phyloP scores from a whole-genome alignment of 148 eudicot species.

The Cornus controversa region DNA sequence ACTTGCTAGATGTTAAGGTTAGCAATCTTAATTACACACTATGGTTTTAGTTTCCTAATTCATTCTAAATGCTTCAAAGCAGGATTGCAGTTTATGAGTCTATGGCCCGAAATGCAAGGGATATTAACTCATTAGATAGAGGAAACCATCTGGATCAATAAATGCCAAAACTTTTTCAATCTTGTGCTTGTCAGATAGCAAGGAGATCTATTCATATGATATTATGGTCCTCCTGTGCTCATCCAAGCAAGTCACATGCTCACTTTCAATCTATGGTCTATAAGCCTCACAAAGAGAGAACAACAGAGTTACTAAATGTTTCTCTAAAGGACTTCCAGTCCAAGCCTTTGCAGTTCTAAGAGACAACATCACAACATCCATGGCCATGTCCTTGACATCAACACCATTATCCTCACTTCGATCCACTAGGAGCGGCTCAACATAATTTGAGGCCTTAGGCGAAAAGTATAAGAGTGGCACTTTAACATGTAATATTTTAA shows the following conservation, averaged over 20 bases:
- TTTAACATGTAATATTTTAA: too few relatives aligned
- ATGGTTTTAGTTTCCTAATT: too few relatives aligned
- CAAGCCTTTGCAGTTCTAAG: conserved; percentile 80
- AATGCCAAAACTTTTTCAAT: conserved; percentile 36
- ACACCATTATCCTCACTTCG: conserved; percentile 14
- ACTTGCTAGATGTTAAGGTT: neutral
- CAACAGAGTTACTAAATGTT: conserved; percentile 55
- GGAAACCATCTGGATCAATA: conserved; percentile 94
- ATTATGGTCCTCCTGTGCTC: conserved; percentile 45
- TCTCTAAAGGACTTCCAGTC: conserved; percentile 57
- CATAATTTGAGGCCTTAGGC: too few relatives aligned
- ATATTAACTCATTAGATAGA: conserved; percentile 87
- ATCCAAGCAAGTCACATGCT: conserved; percentile 71
- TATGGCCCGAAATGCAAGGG: conserved; percentile 70
- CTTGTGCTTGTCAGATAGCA: conserved; percentile 34
- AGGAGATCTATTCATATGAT: conserved; percentile 37
- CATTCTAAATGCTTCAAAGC: neutral
- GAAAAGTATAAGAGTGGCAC: too few relatives aligned
- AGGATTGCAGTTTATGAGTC: conserved; percentile 39
- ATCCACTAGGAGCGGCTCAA: too few relatives aligned
- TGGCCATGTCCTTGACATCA: conserved; percentile 62
- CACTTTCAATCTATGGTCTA: conserved; percentile 67
- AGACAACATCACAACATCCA: conserved; percentile 86
- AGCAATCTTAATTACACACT: neutral
- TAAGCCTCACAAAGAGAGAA: conserved; percentile 57